Evolutionary conservation across 2,329 filamentous ascomycete species (phyloP).

Genomic region (Graphilbum ipis-grandicollis): DNA sequence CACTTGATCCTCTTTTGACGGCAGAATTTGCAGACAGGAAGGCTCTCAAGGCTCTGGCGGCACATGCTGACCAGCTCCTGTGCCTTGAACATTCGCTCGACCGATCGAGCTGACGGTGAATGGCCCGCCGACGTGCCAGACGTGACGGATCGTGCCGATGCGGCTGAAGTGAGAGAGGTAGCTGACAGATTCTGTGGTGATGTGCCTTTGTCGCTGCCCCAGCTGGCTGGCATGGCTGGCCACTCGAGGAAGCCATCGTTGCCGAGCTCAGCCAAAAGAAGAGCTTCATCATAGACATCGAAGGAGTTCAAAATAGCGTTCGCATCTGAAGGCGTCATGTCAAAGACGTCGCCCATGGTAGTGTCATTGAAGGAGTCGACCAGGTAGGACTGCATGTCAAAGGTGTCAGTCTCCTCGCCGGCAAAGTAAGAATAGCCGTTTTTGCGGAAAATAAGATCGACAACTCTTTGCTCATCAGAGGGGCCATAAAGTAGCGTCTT

Average conservation of each 20-base stretch:
- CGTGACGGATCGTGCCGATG: no score
- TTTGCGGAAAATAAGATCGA: not conserved
- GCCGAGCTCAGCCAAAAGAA: not conserved
- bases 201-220: not conserved
- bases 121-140: no score
- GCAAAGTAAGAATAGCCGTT: not conserved
- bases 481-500: not conserved
- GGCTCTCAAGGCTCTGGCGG: not conserved
- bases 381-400: slow-evolving; percentile 1
- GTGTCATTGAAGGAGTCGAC: not conserved
- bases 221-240: not conserved
- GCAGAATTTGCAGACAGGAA: not conserved
- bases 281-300: not conserved
- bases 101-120: not conserved
- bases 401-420: not conserved
- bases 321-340: no score
- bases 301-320: no score
- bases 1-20: not conserved
- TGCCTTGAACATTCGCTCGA: not conserved
- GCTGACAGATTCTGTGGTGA: no score
- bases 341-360: no score
- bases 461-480: not conserved
- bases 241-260: not conserved
- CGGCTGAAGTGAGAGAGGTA: no score
- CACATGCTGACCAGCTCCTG: not conserved